Percentiles rank a stretch among this genome's conserved stretches.
phyloP scores from a whole-genome alignment of 768 basidiomycete species.

The Phanerochaete carnosa region DNA sequence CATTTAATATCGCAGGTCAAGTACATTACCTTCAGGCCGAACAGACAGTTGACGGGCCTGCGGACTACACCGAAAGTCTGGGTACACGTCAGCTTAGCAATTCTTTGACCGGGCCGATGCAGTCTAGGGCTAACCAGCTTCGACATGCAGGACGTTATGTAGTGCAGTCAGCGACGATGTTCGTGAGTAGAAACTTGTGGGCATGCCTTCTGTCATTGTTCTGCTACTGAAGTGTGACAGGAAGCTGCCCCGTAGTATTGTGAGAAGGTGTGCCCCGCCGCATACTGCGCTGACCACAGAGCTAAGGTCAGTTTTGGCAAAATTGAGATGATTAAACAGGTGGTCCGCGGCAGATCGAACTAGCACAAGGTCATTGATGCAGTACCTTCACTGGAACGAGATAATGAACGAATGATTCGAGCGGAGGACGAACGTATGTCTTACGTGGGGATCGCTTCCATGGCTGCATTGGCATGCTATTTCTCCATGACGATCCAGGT shows the following conservation, averaged over 20 bases:
- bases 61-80: constrained; percentile 55
- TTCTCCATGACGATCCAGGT: constrained; percentile 11
- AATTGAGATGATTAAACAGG: constrained; percentile 5
- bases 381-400: not conserved
- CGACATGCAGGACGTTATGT: constrained; percentile 53
- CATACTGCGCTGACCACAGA: constrained; percentile 1
- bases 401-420: not conserved
- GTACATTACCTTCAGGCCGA: constrained; percentile 32
- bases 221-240: not conserved
- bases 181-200: not conserved
- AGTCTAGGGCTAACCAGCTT: constrained; percentile 17
- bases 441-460: constrained; percentile 5
- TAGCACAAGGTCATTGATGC: constrained; percentile 5
- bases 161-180: no score
- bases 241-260: constrained; percentile 1
- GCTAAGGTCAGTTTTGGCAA: constrained; percentile 7
- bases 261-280: constrained; percentile 12
- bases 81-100: not conserved
- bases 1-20: constrained; percentile 56
- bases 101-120: not conserved
- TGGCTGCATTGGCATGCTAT: constrained; percentile 8
- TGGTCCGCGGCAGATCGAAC: constrained; percentile 14
- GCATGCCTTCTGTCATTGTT: not conserved
- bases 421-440: not conserved
- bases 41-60: constrained; percentile 45